Evolutionary conservation across 2,329 filamentous ascomycete genomes (phyloP).

Genomic region (Fusarium pseudocircinatum): DNA sequence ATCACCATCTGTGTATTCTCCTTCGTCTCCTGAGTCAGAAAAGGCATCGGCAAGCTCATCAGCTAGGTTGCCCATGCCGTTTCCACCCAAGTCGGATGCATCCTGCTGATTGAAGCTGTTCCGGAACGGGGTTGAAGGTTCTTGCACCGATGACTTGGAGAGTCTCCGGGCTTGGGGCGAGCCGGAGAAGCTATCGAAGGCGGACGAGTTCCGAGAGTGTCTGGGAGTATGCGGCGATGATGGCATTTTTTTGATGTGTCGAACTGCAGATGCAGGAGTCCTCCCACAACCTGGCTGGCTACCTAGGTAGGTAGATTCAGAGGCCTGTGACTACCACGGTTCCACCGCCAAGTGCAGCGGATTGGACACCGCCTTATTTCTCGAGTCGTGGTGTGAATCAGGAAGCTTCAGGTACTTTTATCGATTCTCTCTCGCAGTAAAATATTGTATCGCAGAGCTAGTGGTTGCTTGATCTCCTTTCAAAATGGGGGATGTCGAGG

Average conservation of each 20-base stretch:
- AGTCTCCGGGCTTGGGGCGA: constrained; percentile 59
- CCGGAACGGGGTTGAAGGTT: constrained; percentile 59
- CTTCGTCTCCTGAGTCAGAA: constrained; percentile 71
- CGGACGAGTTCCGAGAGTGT: constrained; percentile 68
- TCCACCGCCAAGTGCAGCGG: constrained; percentile 24
- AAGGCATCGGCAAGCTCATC: constrained; percentile 83
- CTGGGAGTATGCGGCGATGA: constrained; percentile 64
- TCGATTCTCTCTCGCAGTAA: background rate
- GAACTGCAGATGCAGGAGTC: constrained; percentile 12
- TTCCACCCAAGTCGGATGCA: constrained; percentile 58
- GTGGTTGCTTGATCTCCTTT: constrained; percentile 30
- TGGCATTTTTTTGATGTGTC: constrained; percentile 44
- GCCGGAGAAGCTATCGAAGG: constrained; percentile 58
- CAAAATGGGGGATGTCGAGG: constrained; percentile 32
- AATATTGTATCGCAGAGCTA: constrained; percentile 10
- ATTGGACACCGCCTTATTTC: constrained; percentile 3
- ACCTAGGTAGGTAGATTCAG: constrained; percentile 8
- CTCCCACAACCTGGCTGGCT: constrained; percentile 17
- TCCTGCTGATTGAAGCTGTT: constrained; percentile 62
- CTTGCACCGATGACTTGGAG: constrained; percentile 62
- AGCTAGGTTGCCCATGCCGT: constrained; percentile 79
- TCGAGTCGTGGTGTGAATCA: background rate
- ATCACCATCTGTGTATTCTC: constrained; percentile 58
- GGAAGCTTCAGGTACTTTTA: background rate
- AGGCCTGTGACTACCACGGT: constrained; percentile 23